Percentiles rank a stretch among this genome's conserved stretches.
phyloP scores from a whole-genome alignment of 169 alveolate genomes.

The Amoebophrya sp. region DNA sequence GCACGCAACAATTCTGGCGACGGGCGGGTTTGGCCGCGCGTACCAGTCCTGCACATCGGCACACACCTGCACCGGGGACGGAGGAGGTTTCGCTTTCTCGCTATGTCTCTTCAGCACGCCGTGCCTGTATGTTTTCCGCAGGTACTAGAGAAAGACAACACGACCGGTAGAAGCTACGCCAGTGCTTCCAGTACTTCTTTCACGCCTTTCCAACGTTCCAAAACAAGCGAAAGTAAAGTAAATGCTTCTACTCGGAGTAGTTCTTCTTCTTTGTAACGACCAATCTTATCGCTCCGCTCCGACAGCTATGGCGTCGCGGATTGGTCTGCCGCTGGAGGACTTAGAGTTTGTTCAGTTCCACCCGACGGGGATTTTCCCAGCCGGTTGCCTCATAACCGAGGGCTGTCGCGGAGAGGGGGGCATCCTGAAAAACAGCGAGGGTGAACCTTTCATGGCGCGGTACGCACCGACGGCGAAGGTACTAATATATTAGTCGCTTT shows the following conservation, averaged over 20 bases:
- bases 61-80: conserved; percentile 97
- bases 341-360: conserved; percentile 94
- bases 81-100: conserved; percentile 67
- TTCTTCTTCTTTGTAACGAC: no score
- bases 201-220: no score
- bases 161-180: no score
- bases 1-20: conserved; percentile 82
- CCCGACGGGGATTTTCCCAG: conserved; percentile 96
- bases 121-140: background rate
- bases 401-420: conserved; percentile 99
- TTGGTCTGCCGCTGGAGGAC: conserved; percentile 90
- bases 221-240: no score
- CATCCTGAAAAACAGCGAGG: conserved; percentile 82
- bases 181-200: no score
- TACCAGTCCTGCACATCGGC: conserved; percentile 95
- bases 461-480: conserved; percentile 38
- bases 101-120: background rate
- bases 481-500: no score
- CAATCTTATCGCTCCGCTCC: no score
- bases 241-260: no score
- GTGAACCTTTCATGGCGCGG: conserved; percentile 45
- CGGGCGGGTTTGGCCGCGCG: conserved; percentile 97
- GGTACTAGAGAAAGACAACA: no score
- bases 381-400: conserved; percentile 82
- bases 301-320: conserved; percentile 53